Base-by-base conservation (phyloP, 169 alveolate species). In the Plasmodium blacklocki region DNA sequence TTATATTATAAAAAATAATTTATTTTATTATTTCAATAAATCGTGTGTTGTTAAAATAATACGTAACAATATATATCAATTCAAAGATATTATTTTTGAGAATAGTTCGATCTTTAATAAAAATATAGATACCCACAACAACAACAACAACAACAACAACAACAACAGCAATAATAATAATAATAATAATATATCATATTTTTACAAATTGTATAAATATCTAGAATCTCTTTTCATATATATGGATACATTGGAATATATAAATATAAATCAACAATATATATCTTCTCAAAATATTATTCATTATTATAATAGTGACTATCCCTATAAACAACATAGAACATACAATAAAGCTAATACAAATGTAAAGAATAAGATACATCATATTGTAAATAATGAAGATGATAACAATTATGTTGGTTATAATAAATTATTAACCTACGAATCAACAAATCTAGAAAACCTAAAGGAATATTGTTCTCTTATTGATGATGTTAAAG, bases 201-300 rank as follows among this genome's bases (percentile, higher is more conserved):
- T 19, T n/a, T 60, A 45, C 47, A 64, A 15, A 47, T 39, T 39
- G 5, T 39, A 39, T 39, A 39, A 39, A 39, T 5, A 39, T 39
- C 0, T 39, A 39, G 47, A 39, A 39, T 39, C 47, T 0, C 60
- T 64, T 39, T 43, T 76, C 26, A 39, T 68, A 12, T 76, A 64
- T 76, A 56, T 39, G 11, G 89, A 76, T 64, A 68, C 75, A 11
- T 39, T 76, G 23, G 78, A 74, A 23, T 74, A 23, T 60, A 7
- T 74, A 5, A 26, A 12, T n/a, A 39, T 60, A 19, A 39, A 29
- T 21, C 45, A 18, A 49, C 43, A 3, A 14, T 29, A 19, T 45
- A 3, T 19, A 11, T 5, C 49, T 9, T 56, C 23, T 12, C 21
- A 56, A 18, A 56, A 64, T 8, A 7, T 56, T 32, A 2, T 45